phyloP scores from a whole-genome alignment of 192 early-diverging fungal genomes.

The Podila epicladia region DNA sequence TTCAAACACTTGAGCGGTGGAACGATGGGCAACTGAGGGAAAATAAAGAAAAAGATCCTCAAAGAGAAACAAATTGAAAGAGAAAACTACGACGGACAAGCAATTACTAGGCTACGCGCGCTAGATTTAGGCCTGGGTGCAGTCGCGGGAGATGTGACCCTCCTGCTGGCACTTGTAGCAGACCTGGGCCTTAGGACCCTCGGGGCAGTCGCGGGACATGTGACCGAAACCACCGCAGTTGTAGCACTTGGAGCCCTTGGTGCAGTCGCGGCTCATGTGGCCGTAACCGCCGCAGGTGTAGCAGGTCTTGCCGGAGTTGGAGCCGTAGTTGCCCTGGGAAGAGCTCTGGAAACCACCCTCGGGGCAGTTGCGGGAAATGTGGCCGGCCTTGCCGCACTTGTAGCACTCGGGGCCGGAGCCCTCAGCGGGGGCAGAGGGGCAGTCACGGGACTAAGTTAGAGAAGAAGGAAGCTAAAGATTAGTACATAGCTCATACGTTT shows the following conservation, averaged over 20 bases:
- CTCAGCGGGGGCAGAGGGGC: conserved; percentile 52
- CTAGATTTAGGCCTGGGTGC: conserved; percentile 21
- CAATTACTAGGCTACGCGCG: not conserved
- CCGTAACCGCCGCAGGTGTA: conserved; percentile 55
- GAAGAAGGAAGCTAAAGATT: not conserved
- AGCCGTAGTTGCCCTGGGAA: conserved; percentile 8
- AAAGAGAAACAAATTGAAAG: not conserved
- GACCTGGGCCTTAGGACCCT: conserved; percentile 60
- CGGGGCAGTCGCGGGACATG: conserved; percentile 51
- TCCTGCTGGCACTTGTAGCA: conserved; percentile 66
- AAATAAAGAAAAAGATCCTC: not conserved
- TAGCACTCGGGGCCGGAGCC: conserved; percentile 59
- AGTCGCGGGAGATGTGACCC: conserved; percentile 62
- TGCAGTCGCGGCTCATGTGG: conserved; percentile 51
- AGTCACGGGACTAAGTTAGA: conserved; percentile 54
- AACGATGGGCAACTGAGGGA: too few species aligned
- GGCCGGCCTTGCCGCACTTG: conserved; percentile 58
- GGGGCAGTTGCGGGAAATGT: conserved; percentile 64
- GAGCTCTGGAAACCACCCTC: conserved; percentile 40
- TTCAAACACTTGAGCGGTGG: too few species aligned
- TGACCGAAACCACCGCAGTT: conserved; percentile 54
- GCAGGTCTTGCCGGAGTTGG: conserved; percentile 38
- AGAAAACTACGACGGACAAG: not conserved
- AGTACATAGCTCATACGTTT: not conserved
- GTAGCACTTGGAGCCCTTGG: conserved; percentile 54